Percentiles rank a stretch among this genome's conserved stretches.
phyloP scores from a whole-genome alignment of 2,329 filamentous ascomycete genomes.

The Hypomyces perniciosus region DNA sequence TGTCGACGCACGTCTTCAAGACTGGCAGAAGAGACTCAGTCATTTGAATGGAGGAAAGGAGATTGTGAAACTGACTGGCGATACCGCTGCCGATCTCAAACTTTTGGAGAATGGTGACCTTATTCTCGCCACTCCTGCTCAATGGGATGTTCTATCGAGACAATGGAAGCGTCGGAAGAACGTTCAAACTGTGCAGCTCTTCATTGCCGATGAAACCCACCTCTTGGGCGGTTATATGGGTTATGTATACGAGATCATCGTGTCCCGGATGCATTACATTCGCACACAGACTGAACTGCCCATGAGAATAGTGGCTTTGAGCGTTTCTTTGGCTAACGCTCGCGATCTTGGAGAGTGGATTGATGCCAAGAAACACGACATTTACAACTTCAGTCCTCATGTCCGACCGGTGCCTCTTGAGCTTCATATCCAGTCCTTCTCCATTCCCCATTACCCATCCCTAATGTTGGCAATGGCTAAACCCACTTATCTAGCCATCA shows the following conservation, averaged over 20 bases:
- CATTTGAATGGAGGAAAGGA: slow-evolving; percentile 75
- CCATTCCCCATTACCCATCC: slow-evolving; percentile 93
- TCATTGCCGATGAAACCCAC: slow-evolving; percentile 94
- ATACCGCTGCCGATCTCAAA: slow-evolving; percentile 85
- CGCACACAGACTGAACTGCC: slow-evolving; percentile 78
- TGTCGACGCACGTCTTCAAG: slow-evolving; percentile 71
- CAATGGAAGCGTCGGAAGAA: slow-evolving; percentile 98
- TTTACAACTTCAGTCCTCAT: slow-evolving; percentile 96
- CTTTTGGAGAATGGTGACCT: slow-evolving; percentile 82
- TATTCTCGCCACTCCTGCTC: slow-evolving; percentile 82
- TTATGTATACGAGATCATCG: slow-evolving; percentile 89
- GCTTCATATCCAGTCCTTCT: slow-evolving; percentile 91
- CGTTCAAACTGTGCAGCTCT: slow-evolving; percentile 79
- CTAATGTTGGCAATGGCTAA: slow-evolving; percentile 98
- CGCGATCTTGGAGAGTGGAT: slow-evolving; percentile 97
- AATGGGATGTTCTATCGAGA: slow-evolving; percentile 94
- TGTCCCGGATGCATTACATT: slow-evolving; percentile 98
- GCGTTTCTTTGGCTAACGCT: slow-evolving; percentile 88
- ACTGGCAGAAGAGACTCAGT: slow-evolving; percentile 77
- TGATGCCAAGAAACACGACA: slow-evolving; percentile 93
- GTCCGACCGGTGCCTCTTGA: slow-evolving; percentile 85
- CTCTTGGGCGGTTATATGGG: slow-evolving; percentile 82
- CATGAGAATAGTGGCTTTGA: slow-evolving; percentile 81
- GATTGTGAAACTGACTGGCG: slow-evolving; percentile 88
- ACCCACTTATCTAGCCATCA: slow-evolving; percentile 82